Evolutionary conservation across 768 basidiomycete species (phyloP).

Genomic region (Macrolepiota albuminosa): DNA sequence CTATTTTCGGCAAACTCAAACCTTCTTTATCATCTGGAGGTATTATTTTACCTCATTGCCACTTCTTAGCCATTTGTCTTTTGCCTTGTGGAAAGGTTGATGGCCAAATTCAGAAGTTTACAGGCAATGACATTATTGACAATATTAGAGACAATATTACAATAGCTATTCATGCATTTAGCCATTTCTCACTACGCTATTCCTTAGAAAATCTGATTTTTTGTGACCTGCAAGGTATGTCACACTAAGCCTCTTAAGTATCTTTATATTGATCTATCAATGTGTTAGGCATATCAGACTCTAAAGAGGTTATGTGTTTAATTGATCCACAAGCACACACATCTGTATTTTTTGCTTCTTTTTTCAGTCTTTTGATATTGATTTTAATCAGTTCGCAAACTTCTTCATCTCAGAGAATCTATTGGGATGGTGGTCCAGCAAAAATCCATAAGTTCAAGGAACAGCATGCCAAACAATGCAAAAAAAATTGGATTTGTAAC

Average conservation of each 20-base stretch:
- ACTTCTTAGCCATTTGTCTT: slow-evolving; percentile 23
- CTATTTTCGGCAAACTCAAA: background rate
- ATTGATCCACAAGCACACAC: background rate
- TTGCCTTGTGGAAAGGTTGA: slow-evolving; percentile 21
- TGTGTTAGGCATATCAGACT: background rate
- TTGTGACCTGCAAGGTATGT: background rate
- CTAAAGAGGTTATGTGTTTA: background rate
- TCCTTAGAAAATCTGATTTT: background rate
- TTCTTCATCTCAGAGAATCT: background rate
- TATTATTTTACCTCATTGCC: background rate
- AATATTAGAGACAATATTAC: background rate
- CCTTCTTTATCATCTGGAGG: background rate
- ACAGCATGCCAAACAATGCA: background rate
- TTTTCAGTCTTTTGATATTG: background rate
- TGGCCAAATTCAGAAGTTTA: slow-evolving; percentile 21
- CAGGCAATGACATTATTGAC: slow-evolving; percentile 16
- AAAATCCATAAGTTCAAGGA: background rate
- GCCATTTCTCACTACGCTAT: background rate
- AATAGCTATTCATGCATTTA: background rate
- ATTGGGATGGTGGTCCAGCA: background rate
- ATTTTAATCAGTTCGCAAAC: background rate
- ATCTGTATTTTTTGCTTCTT: background rate
- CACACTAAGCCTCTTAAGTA: background rate
- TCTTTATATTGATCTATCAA: slow-evolving; percentile 1
- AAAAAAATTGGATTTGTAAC: background rate